Evolutionary conservation across 805 yeast species (phyloP).

Genomic region (Metschnikowia shivogae): DNA sequence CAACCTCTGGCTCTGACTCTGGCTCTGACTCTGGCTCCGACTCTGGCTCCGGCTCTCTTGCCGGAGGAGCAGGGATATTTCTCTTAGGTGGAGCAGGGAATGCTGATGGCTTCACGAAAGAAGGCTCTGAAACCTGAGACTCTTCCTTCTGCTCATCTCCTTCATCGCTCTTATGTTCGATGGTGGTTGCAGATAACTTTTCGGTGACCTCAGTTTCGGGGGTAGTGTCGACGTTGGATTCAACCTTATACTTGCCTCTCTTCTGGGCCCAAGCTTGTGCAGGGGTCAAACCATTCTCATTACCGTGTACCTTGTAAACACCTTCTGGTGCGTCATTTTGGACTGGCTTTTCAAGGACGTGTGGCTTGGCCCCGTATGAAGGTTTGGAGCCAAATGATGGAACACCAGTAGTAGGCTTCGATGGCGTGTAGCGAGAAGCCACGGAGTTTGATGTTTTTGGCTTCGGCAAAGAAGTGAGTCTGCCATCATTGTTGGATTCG

Average conservation of each 20-base stretch:
- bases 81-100: constrained; percentile 19
- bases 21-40: neutral
- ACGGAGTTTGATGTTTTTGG: constrained; percentile 52
- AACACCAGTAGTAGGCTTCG: constrained; percentile 7
- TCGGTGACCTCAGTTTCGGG: constrained; percentile 6
- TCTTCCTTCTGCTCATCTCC: constrained; percentile 13
- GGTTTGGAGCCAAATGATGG: constrained; percentile 17
- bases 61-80: constrained; percentile 20
- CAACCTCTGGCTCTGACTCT: constrained; percentile 13
- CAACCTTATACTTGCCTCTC: constrained; percentile 60
- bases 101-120: constrained; percentile 1
- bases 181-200: neutral
- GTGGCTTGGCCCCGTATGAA: constrained; percentile 17
- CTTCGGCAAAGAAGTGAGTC: constrained; percentile 61
- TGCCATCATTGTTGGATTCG: constrained; percentile 39
- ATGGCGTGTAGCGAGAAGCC: constrained; percentile 44
- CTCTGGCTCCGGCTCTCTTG: constrained; percentile 9
- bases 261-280: constrained; percentile 96
- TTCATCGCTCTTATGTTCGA: constrained; percentile 4
- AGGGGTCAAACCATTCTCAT: constrained; percentile 80
- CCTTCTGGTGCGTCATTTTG: constrained; percentile 25
- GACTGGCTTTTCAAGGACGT: constrained; percentile 7
- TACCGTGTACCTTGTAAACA: constrained; percentile 33
- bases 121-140: constrained; percentile 2
- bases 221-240: constrained; percentile 21